Conservation (phyloP, 768 basidiomycete genomes). For the Tulasnella calospora region DNA sequence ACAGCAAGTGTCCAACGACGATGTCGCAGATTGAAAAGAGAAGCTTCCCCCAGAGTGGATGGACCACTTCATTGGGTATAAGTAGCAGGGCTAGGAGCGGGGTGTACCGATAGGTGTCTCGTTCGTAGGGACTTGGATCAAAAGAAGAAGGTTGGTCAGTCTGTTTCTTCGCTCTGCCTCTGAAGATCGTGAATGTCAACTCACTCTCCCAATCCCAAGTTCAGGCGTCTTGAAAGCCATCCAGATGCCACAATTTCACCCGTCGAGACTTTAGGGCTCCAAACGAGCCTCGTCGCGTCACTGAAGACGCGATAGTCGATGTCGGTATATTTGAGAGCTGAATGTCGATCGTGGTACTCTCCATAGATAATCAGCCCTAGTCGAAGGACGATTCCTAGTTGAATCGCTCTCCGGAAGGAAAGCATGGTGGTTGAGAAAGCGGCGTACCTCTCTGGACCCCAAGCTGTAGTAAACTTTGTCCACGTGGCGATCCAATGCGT, state of each 20-base stretch:
- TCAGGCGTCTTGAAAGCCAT: constrained; percentile 41
- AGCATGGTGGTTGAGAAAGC: not conserved
- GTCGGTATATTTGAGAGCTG: constrained; percentile 93
- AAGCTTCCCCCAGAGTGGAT: constrained; percentile 86
- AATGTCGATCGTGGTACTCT: constrained; percentile 82
- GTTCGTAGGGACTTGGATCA: constrained; percentile 68
- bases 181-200: constrained; percentile 36
- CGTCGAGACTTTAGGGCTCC: constrained; percentile 43
- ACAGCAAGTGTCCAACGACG: constrained; percentile 67
- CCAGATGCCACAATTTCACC: constrained; percentile 57
- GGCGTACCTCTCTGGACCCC: not conserved
- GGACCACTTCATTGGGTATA: constrained; percentile 72
- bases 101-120: constrained; percentile 95
- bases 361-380: constrained; percentile 7
- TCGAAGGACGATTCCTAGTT: constrained; percentile 3
- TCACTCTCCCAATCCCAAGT: constrained; percentile 66
- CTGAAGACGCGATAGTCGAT: constrained; percentile 94
- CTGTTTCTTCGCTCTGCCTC: not conserved
- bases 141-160: constrained; percentile 16
- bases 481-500: not conserved
- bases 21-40: constrained; percentile 82
- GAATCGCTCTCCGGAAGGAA: not conserved
- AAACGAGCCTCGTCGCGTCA: constrained; percentile 75
- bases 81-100: constrained; percentile 82
- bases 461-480: not conserved